Evolutionary conservation across 768 basidiomycete genomes (phyloP).

Genomic region (Hygrophoropsis aurantiaca): DNA sequence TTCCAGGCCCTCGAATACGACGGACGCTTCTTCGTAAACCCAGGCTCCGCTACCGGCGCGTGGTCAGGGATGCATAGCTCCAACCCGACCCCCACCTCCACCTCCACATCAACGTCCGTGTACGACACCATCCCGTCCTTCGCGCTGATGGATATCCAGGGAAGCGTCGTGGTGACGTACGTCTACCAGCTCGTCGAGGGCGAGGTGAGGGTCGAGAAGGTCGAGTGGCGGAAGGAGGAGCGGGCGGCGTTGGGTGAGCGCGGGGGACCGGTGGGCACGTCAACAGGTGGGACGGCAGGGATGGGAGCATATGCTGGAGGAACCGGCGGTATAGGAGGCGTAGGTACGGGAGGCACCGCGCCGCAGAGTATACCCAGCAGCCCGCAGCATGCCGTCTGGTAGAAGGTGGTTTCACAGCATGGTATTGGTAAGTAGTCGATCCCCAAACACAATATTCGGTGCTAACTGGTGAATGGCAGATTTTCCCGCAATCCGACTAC

Average conservation of each 20-base stretch:
- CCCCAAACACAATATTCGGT: too few relatives aligned
- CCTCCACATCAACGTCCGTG: neutral
- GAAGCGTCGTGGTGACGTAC: conserved; percentile 94
- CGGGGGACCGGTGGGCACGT: conserved; percentile 21
- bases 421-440: too few relatives aligned
- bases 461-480: too few relatives aligned
- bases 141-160: conserved; percentile 97
- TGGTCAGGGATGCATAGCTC: conserved; percentile 62
- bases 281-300: conserved; percentile 33
- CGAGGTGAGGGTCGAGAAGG: conserved; percentile 91
- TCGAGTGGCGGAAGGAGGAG: conserved; percentile 74
- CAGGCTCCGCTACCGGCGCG: conserved; percentile 92
- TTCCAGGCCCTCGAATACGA: conserved; percentile 95
- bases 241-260: conserved; percentile 33
- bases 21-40: conserved; percentile 92
- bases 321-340: conserved; percentile 29
- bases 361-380: conserved; percentile 51
- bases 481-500: too few relatives aligned
- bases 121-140: conserved; percentile 91
- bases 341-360: conserved; percentile 44
- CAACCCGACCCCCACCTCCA: too few relatives aligned
- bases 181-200: conserved; percentile 95
- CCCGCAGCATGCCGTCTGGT: conserved; percentile 5
- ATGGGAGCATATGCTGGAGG: conserved; percentile 36
- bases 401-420: too few relatives aligned